phyloP scores from a whole-genome alignment of 805 yeast genomes.

The Clavispora fructus region DNA sequence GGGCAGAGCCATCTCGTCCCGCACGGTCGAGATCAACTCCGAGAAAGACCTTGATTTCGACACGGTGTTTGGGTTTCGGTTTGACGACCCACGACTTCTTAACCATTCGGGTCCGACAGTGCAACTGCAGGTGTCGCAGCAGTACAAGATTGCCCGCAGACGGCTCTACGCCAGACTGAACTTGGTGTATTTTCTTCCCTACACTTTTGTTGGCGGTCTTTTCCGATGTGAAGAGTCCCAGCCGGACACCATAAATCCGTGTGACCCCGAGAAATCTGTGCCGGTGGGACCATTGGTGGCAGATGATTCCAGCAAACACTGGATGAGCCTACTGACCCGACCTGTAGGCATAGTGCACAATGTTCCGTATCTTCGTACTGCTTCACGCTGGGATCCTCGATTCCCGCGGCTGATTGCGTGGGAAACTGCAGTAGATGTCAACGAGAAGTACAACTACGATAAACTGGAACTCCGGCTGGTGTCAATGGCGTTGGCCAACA shows the following conservation, averaged over 20 bases:
- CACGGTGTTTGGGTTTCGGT: slow-evolving; percentile 2
- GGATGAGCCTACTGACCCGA: slow-evolving; percentile 31
- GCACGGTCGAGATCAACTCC: background rate
- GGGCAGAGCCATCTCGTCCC: slow-evolving; percentile 3
- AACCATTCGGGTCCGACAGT: background rate
- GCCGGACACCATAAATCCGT: slow-evolving; percentile 9
- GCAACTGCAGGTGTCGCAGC: background rate
- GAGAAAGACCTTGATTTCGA: slow-evolving; percentile 7
- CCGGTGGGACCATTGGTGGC: slow-evolving; percentile 59
- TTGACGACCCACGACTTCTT: background rate
- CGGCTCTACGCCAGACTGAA: slow-evolving; percentile 45
- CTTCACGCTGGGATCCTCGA: slow-evolving; percentile 34
- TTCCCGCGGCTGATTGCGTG: slow-evolving; percentile 18
- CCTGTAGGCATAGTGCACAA: slow-evolving; percentile 32
- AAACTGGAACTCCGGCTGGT: slow-evolving; percentile 30
- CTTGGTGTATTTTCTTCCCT: slow-evolving; percentile 46
- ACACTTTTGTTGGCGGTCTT: slow-evolving; percentile 59
- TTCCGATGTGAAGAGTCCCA: slow-evolving; percentile 37
- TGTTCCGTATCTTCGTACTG: slow-evolving; percentile 56
- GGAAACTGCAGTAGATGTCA: slow-evolving; percentile 36
- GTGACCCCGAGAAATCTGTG: slow-evolving; percentile 22
- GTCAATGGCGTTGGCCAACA: slow-evolving; percentile 18
- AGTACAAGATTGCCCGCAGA: slow-evolving; percentile 51
- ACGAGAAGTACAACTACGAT: slow-evolving; percentile 45
- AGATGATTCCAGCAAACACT: slow-evolving; percentile 44